Evolutionary conservation across 2,329 filamentous ascomycete genomes (phyloP).

Genomic region (Stemphylium lycopersici): DNA sequence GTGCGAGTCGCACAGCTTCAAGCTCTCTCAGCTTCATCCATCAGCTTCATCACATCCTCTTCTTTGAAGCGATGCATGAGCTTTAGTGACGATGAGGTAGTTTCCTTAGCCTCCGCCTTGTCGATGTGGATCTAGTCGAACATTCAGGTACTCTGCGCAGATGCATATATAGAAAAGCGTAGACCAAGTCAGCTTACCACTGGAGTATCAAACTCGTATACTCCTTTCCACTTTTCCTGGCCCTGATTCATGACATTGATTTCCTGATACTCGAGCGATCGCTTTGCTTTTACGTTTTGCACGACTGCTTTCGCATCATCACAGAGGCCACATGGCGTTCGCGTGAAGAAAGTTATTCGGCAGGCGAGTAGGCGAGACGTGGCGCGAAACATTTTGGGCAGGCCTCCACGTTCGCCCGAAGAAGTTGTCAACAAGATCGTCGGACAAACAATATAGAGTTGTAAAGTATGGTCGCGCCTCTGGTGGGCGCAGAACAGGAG

Average conservation of each 20-base stretch:
- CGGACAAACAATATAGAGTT: background rate
- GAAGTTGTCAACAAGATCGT: background rate
- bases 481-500: conserved; percentile 1
- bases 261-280: conserved; percentile 72
- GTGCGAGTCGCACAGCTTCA: background rate
- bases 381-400: conserved; percentile 39
- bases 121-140: conserved; percentile 64
- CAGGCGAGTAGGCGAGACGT: conserved; percentile 45
- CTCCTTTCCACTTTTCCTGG: conserved; percentile 68
- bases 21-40: conserved; percentile 60
- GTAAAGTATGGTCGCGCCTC: background rate
- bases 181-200: conserved; percentile 61
- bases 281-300: conserved; percentile 68
- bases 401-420: background rate
- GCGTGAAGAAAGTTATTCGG: conserved; percentile 77
- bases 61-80: conserved; percentile 79
- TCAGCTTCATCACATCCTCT: conserved; percentile 69
- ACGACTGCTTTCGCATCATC: conserved; percentile 70
- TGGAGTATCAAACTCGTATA: conserved; percentile 83
- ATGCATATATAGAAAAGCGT: background rate
- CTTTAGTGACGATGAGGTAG: conserved; percentile 66
- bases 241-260: conserved; percentile 71
- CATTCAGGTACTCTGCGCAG: conserved; percentile 30
- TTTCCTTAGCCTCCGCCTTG: conserved; percentile 56
- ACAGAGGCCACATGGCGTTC: conserved; percentile 74